Evolutionary conservation across 2,329 filamentous ascomycete genomes (phyloP), one percentile per base, ranked within the genome.

Genomic region (Phyllosticta citriasiana): DNA sequence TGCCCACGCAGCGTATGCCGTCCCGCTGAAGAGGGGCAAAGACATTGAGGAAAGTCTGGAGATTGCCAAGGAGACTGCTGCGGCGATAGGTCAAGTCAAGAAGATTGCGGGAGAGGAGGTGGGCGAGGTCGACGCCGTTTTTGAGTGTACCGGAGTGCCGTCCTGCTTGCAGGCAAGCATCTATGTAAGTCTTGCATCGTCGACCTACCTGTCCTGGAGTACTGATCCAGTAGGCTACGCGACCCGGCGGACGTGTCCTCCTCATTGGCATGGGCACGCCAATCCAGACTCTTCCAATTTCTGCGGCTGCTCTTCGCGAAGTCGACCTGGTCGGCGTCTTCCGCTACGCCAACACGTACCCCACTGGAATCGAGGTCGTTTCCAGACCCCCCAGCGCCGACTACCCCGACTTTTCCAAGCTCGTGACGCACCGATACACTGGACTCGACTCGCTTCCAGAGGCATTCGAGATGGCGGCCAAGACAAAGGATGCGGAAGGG

Each of bases 191-290:
- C 22, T 40, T 12, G 10, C 14, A 8, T 5, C 27, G 63, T 66
- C 27, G 19, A 69, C 27, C 9, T 30, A 27, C 4, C n/a, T 19
- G 14, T 8, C 24, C 27, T 14, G 22, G 12, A 26, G 24, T 16
- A 27, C 19, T 14, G 8, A n/a, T n/a, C 59, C 50, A 3, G 53
- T 1, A 79, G 76, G 72, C 86, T 2, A 86, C 87, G 9, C 80
- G 80, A 62, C 80, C 88, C 0, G 88, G 88, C 26, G 88, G 88
- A 19, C 87, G 86, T 67, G 79, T 91, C 56, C 81, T 91, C 71
- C 85, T 91, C 71, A 87, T 92, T 25, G 88, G 88, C 59, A 91
- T 91, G 88, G 88, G 88, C 47, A 88, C 83, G 4, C 88, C 88
- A 0, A 82, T 90, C 58, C 87, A 91, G 71, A 90, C 87, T 0